Base-by-base conservation (phyloP, 352 stramenopile genomes). In the Labyrinthula sp. region DNA sequence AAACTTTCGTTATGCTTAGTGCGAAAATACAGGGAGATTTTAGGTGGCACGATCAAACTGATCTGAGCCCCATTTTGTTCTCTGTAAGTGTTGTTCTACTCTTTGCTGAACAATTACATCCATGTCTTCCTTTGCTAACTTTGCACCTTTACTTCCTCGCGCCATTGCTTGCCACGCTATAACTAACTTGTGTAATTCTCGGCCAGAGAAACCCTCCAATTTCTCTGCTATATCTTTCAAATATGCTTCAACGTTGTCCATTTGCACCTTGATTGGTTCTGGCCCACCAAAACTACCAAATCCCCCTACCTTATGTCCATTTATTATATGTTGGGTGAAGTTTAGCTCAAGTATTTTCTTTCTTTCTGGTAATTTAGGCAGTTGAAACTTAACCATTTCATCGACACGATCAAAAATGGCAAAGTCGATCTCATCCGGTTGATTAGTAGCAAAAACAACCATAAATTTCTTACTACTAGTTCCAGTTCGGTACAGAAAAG, bases 351-450 rank as follows among this genome's bases (percentile, higher is more conserved):
- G 80, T 80, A 99, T 95, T 40, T 76, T 77, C 59, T 85, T 71
- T 28, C 90, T 77, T 67, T 96, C 89, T 40, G 85, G 72, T 26
- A 73, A 65, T 40, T 72, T 78, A 1, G 89, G 89, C 23, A 97
- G 66, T 10, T 69, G 61, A 56, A 97, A 98, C 64, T 90, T 71
- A 22, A 95, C 81, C 73, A 95, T 94, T 68, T 98, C 89, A 70
- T 98, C 89, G 38, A 95, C 92, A 73, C 89, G 83, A 77, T 98
- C 89, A 67, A 93, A 89, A 58, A 98, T 87, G 31, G 89, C 89
- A 67, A 76, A 88, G 61, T 98, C 89, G 56, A 98, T 95, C 63
- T 98, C 80, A 56, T 91, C 77, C 22, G 89, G 87, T 66, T 95
- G 80, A 69, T 98, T 98, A 60, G 79, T 94, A 7, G 89, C 89